Evolutionary conservation across 1,139 yeast genomes (phyloP).

Genomic region (Casaregolazyma suthepensis): DNA sequence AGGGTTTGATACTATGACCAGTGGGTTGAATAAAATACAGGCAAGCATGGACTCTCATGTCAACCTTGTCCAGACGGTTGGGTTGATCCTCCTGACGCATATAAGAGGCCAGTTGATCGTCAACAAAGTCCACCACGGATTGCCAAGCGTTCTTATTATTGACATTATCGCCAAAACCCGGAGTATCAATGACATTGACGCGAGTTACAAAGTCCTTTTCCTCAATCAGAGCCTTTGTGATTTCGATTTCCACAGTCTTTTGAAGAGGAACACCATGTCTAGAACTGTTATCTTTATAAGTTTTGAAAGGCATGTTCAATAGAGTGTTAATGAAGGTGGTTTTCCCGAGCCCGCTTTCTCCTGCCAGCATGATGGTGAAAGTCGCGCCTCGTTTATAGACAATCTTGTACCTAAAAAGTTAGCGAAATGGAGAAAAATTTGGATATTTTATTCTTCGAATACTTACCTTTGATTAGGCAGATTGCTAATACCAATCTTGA

Average conservation of each 20-base stretch:
- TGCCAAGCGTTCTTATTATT: constrained; percentile 92
- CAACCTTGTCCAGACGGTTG: constrained; percentile 48
- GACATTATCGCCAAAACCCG: constrained; percentile 96
- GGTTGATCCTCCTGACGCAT: constrained; percentile 99
- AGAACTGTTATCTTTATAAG: constrained; percentile 55
- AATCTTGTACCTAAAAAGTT: constrained; percentile 58
- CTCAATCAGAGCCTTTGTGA: constrained; percentile 84
- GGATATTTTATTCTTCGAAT: not conserved
- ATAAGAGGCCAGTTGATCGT: constrained; percentile 91
- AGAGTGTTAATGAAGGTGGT: constrained; percentile 92
- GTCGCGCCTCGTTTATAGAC: constrained; percentile 85
- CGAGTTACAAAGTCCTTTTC: constrained; percentile 85
- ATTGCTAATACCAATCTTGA: constrained; percentile 68
- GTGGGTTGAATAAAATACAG: constrained; percentile 93
- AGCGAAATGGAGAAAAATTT: not conserved
- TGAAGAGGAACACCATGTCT: constrained; percentile 70
- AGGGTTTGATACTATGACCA: constrained; percentile 88
- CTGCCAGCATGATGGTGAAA: constrained; percentile 91
- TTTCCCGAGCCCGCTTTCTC: constrained; percentile 86
- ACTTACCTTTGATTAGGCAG: constrained; percentile 88
- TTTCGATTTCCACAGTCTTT: constrained; percentile 87
- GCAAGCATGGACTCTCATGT: constrained; percentile 92
- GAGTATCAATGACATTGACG: constrained; percentile 88
- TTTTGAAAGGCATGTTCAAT: constrained; percentile 54
- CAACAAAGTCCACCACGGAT: constrained; percentile 87